Conservation (phyloP, 2,329 filamentous ascomycete species). For the Lachnellula arida region DNA sequence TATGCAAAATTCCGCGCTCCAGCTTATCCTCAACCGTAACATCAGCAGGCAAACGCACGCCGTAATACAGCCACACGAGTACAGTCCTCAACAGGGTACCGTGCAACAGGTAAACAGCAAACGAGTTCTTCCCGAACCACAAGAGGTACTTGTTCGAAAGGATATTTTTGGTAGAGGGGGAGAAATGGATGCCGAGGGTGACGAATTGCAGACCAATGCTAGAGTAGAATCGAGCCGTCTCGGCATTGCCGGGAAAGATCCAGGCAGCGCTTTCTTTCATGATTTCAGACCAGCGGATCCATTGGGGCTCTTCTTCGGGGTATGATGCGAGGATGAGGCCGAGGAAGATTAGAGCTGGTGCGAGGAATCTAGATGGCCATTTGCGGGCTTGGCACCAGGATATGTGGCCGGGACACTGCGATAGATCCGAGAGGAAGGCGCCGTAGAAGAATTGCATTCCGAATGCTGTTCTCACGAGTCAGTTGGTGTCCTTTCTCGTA, state of each 20-base stretch:
- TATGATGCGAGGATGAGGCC: conserved; percentile 57
- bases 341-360: conserved; percentile 44
- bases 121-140: conserved; percentile 60
- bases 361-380: conserved; percentile 41
- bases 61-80: conserved; percentile 56
- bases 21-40: conserved; percentile 29
- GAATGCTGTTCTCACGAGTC: conserved; percentile 38
- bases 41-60: conserved; percentile 35
- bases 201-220: conserved; percentile 46
- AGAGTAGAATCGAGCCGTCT: conserved; percentile 46
- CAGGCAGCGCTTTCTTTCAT: conserved; percentile 39
- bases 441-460: conserved; percentile 59
- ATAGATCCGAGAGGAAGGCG: conserved; percentile 56
- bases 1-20: conserved; percentile 32
- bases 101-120: conserved; percentile 61
- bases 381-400: conserved; percentile 41
- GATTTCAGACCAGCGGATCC: conserved; percentile 48
- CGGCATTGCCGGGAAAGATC: conserved; percentile 43
- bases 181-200: conserved; percentile 49
- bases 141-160: conserved; percentile 52
- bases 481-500: conserved; percentile 4
- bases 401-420: conserved; percentile 45
- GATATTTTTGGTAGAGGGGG: conserved; percentile 44
- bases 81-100: conserved; percentile 55
- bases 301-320: conserved; percentile 51